These are phyloP conservation scores for Graphium sp. DNA, from an alignment of 2,329 filamentous ascomycete genomes.

Conservation along the genomic window DNA sequence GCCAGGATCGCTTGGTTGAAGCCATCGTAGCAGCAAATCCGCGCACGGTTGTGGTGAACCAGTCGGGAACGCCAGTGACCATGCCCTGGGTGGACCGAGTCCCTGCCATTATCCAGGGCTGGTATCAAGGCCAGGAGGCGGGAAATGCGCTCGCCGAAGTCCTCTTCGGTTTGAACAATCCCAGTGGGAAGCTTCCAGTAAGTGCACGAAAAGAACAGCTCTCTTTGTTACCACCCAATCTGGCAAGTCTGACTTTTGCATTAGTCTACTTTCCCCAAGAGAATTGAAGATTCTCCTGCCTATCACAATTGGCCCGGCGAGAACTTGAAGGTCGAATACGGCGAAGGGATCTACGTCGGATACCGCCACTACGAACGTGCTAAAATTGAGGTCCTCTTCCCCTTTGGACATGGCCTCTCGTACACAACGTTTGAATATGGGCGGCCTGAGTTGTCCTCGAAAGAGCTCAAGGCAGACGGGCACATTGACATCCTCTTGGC, in stretches of 20 bases:
- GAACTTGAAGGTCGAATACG: slow-evolving; percentile 50
- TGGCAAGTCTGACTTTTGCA: slow-evolving; percentile 3
- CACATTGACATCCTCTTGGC: slow-evolving; percentile 27
- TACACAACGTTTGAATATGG: slow-evolving; percentile 56
- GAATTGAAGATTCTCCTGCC: slow-evolving; percentile 49
- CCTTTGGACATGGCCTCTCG: slow-evolving; percentile 58
- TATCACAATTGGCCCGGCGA: slow-evolving; percentile 61
- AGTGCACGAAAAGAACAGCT: slow-evolving; percentile 6
- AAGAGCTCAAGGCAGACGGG: slow-evolving; percentile 18
- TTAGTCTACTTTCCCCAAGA: slow-evolving; percentile 47
- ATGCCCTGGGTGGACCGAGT: slow-evolving; percentile 55
- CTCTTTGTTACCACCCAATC: background rate
- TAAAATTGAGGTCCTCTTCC: slow-evolving; percentile 43
- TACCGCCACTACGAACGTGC: slow-evolving; percentile 56
- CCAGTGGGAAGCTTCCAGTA: slow-evolving; percentile 51
- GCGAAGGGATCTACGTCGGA: slow-evolving; percentile 57
- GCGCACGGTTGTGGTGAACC: slow-evolving; percentile 50
- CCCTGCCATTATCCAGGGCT: slow-evolving; percentile 55
- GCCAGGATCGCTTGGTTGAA: slow-evolving; percentile 44
- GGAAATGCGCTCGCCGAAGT: slow-evolving; percentile 55
- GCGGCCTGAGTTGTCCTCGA: slow-evolving; percentile 28
- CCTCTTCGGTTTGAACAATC: slow-evolving; percentile 44
- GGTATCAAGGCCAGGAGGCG: slow-evolving; percentile 57
- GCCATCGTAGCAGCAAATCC: slow-evolving; percentile 46
- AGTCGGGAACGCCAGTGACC: slow-evolving; percentile 50